A percentile compares a stretch with the other conserved stretches of the same genome.
Conservation (phyloP, 2,329 filamentous ascomycete genomes). For the Mycosphaerella sp. region DNA sequence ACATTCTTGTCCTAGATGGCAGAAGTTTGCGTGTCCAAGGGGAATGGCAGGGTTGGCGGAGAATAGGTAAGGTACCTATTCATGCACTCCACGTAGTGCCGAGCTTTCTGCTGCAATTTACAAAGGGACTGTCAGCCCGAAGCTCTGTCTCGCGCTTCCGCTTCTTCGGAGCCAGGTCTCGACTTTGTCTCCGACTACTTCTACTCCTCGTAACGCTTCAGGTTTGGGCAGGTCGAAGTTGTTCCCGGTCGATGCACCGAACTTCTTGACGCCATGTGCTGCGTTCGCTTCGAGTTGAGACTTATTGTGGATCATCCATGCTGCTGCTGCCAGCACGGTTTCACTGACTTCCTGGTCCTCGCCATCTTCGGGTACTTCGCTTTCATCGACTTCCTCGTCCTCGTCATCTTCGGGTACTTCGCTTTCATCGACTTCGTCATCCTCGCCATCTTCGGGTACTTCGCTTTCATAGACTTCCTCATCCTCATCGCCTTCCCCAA, state of each 20-base stretch:
- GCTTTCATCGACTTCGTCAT: no score
- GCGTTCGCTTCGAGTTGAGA: not conserved
- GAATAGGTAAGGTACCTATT: no score
- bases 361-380: not conserved
- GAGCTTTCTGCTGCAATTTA: no score
- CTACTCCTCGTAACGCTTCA: not conserved
- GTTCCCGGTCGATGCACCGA: not conserved
- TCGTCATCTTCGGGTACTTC: not conserved
- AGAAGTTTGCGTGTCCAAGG: no score
- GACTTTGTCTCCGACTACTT: not conserved
- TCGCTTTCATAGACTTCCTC: no score
- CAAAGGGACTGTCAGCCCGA: no score
- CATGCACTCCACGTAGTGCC: no score
- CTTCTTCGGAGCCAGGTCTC: slow-evolving; percentile 4
- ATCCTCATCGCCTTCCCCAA: no score
- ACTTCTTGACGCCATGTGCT: not conserved
- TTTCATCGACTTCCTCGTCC: not conserved
- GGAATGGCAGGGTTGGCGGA: no score
- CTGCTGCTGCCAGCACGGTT: not conserved
- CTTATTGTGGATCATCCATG: not conserved
- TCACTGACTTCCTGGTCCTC: not conserved
- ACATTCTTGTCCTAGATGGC: no score
- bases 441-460: no score
- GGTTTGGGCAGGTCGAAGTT: not conserved
- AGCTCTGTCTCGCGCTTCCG: slow-evolving; percentile 3